These are phyloP conservation scores for Metarhizium guizhouense DNA, from an alignment of 2,329 filamentous ascomycete species.

Conservation along the genomic window DNA sequence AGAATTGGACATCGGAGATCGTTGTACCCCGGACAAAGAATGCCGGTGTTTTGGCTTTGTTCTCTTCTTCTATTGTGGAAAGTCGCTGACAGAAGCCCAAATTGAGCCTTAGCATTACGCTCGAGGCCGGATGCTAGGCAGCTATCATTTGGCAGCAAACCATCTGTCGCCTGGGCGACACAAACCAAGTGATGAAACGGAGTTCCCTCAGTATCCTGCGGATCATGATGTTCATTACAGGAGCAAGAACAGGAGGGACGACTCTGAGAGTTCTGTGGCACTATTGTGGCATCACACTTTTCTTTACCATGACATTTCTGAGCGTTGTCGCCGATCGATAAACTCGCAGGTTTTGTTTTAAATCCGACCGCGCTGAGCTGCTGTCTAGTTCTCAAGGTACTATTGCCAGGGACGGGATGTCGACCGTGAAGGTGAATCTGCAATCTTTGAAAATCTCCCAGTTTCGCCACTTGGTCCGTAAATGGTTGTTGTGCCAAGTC, in stretches of 20 bases:
- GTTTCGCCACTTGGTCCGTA: not conserved
- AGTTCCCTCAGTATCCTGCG: not conserved
- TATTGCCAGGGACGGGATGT: not conserved
- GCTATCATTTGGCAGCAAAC: not conserved
- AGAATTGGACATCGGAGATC: not conserved
- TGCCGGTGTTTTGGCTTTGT: not conserved
- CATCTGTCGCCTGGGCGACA: not conserved
- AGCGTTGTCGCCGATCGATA: not conserved
- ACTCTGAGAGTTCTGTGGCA: not conserved
- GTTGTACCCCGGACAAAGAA: too few relatives aligned
- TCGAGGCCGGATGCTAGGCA: not conserved
- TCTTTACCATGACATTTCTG: not conserved
- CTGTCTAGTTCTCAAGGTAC: not conserved
- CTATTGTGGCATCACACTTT: not conserved
- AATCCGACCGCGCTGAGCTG: not conserved
- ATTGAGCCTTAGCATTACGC: not conserved
- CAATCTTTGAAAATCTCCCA: constrained; percentile 4
- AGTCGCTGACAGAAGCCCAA: not conserved
- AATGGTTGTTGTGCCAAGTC: not conserved
- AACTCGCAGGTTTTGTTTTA: not conserved
- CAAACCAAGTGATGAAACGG: not conserved
- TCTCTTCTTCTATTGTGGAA: not conserved
- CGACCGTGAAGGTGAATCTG: not conserved
- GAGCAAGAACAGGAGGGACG: not conserved
- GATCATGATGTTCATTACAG: not conserved